These are phyloP conservation scores for Cadophora sp. DNA, from an alignment of 2,329 filamentous ascomycete species.

Conservation along the genomic window DNA sequence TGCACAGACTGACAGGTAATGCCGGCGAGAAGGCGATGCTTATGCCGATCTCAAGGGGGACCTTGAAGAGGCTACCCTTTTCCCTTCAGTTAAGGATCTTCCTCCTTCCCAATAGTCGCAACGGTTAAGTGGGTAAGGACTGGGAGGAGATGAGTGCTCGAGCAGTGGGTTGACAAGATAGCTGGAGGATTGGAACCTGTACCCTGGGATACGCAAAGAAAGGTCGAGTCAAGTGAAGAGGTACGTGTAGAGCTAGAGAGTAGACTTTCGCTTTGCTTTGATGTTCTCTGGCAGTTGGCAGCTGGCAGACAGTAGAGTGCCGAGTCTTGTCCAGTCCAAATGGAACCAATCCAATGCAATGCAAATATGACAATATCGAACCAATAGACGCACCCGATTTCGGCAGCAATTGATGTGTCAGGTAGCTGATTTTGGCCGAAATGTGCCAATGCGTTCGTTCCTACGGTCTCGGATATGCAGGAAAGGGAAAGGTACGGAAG, in stretches of 20 bases:
- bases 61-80: neutral
- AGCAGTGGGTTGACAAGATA: slow-evolving; percentile 20
- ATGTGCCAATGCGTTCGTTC: slow-evolving; percentile 37
- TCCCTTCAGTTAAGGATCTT: slow-evolving; percentile 10
- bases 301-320: neutral
- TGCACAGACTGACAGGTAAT: slow-evolving; percentile 32
- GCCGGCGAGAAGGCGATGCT: slow-evolving; percentile 29
- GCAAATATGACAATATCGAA: slow-evolving; percentile 19
- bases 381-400: slow-evolving; percentile 25
- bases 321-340: slow-evolving; percentile 2
- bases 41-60: slow-evolving; percentile 30
- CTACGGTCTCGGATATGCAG: slow-evolving; percentile 37
- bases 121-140: slow-evolving; percentile 16
- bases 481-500: slow-evolving; percentile 15
- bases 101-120: slow-evolving; percentile 17
- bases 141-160: slow-evolving; percentile 11
- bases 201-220: slow-evolving; percentile 19
- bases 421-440: slow-evolving; percentile 30
- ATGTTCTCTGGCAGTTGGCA: neutral
- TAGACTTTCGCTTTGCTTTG: neutral
- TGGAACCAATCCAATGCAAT: neutral
- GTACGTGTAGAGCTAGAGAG: neutral
- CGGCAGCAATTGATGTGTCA: slow-evolving; percentile 36
- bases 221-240: neutral
- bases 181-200: slow-evolving; percentile 10